A percentile compares a stretch with the other conserved stretches of the same genome.
These are phyloP conservation scores for Gynochthodes officinalis DNA, from an alignment of 257 asterid genomes.

Conservation along the genomic window DNA sequence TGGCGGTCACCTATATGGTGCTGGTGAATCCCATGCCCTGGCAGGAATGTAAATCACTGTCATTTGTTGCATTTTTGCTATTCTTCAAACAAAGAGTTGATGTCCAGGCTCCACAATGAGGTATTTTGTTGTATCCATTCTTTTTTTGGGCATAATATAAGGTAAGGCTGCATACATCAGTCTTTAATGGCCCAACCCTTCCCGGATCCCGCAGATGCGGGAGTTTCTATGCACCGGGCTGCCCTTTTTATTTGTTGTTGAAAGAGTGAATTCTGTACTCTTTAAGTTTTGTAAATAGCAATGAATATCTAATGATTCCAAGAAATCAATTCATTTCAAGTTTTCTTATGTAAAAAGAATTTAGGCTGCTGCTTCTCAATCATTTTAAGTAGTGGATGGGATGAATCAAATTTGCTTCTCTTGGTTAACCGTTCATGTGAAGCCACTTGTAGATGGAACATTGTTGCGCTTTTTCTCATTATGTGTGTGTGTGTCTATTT, in stretches of 20 bases:
- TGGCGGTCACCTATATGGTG: constrained; percentile 13
- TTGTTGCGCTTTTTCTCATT: neutral
- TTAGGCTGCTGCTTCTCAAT: neutral
- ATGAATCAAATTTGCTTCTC: neutral
- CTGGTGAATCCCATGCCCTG: constrained; percentile 15
- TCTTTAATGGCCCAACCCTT: too few species aligned
- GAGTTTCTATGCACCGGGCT: too few species aligned
- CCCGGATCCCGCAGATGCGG: too few species aligned
- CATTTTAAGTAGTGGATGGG: neutral
- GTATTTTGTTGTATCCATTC: constrained; percentile 30
- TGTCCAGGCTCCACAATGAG: constrained; percentile 19
- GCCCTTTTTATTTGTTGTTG: constrained; percentile 14
- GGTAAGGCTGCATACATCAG: too few species aligned
- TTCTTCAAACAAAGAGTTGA: constrained; percentile 21
- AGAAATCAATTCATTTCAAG: constrained; percentile 1
- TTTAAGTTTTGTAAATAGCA: constrained; percentile 26
- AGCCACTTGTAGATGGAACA: neutral
- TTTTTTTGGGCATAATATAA: too few species aligned
- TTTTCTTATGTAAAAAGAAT: constrained; percentile 11
- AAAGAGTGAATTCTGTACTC: constrained; percentile 14
- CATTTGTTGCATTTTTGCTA: constrained; percentile 18
- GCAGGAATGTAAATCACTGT: constrained; percentile 16
- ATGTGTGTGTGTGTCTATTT: neutral
- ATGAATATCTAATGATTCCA: neutral
- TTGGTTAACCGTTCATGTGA: constrained; percentile 2